Evolutionary conservation across 495 filamentous ascomycete species (phyloP).

Genomic region (Daldinia loculata): DNA sequence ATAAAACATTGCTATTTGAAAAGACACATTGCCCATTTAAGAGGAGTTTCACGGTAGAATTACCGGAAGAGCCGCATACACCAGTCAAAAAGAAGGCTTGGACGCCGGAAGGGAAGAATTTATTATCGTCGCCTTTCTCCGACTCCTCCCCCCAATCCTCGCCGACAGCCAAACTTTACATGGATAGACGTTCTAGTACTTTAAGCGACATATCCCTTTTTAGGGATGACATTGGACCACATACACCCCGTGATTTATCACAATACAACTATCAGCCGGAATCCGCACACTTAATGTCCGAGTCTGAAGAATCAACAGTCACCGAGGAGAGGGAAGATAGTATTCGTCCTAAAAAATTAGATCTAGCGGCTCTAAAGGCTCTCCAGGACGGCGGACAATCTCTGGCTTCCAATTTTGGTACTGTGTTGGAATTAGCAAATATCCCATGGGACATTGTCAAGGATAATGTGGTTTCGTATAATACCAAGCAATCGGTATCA

Average conservation of each 20-base stretch:
- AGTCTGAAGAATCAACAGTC: conserved; percentile 2
- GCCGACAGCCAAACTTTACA: conserved; percentile 23
- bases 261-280: background rate
- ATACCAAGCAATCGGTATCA: conserved; percentile 1
- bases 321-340: conserved; percentile 4
- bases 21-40: conserved; percentile 87
- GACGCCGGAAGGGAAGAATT: conserved; percentile 66
- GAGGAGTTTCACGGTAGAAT: conserved; percentile 74
- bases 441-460: conserved; percentile 14
- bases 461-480: conserved; percentile 6
- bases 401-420: conserved; percentile 2
- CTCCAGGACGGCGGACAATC: background rate
- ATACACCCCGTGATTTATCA: background rate
- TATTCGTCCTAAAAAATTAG: conserved; percentile 10
- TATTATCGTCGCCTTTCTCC: conserved; percentile 42
- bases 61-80: conserved; percentile 73
- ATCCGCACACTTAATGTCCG: background rate
- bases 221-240: background rate
- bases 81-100: conserved; percentile 74
- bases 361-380: conserved; percentile 3
- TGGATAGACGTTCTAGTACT: conserved; percentile 26
- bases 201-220: conserved; percentile 12
- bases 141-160: conserved; percentile 19
- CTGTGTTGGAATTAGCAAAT: background rate
- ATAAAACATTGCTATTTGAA: conserved; percentile 80